Base-by-base conservation (phyloP, 1,284 basidiomycete genomes). In the Irpex rosettiformis region DNA sequence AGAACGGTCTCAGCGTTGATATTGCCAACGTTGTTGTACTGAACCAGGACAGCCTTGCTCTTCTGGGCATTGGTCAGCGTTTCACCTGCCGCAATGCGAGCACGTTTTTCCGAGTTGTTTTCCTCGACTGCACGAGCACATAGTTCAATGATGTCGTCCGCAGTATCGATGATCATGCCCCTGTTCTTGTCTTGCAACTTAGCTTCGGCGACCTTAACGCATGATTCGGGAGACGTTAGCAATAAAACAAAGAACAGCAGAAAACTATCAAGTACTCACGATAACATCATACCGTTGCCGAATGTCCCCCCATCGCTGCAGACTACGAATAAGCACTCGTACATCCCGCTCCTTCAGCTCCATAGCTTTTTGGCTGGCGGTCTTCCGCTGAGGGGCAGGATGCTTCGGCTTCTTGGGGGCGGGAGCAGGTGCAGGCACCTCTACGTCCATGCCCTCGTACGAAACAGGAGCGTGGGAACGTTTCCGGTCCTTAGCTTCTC, bases 1-100 rank as follows among this genome's bases (percentile, higher is more conserved):
- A 98, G 83, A 42, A 98, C 91, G 0, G 97, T 99, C 73, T 98
- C 96, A 18, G 97, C 97, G 71, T 99, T 99, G 80, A 99, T 94
- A 67, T 93, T 94, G 58, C 88, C 83, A 58, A 98, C 94, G 56
- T 89, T 89, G 60, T 91, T 86, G 79, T 90, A 98, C 13, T 89
- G 88, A 65, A 98, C 91, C 43, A 98, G 83, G 53, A 98, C 93
- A 0, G 96, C 97, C 73, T 98, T 98, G 79, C 91, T 93, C 76
- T 94, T 94, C 75, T 92, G 89, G 8, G 89, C 89, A 65, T 91
- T 91, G 18, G 87, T 89, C 64, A 92, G 74, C 0, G 89, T 85
- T 74, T 98, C 95, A 56, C 95, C 95, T 22, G 88, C 85, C 57
- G 89, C 89, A 59, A 88, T 77, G 63, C 89, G 86, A 21, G 79